Evolutionary conservation across 2,329 filamentous ascomycete species (phyloP).

Genomic region (Fusarium mangiferae): DNA sequence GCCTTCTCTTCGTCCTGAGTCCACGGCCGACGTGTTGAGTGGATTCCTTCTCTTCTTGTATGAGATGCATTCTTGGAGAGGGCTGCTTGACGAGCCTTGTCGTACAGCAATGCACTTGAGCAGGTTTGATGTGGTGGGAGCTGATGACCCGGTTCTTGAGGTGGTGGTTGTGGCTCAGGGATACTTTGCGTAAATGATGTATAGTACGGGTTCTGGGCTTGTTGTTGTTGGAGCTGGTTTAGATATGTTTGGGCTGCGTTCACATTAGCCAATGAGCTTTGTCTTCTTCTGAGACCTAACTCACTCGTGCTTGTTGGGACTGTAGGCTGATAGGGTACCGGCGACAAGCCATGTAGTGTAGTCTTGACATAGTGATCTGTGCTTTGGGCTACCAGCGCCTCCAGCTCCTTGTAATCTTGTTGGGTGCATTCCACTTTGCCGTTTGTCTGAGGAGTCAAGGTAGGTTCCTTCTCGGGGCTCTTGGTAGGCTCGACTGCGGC

Average conservation of each 20-base stretch:
- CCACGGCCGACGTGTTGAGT: slow-evolving; percentile 81
- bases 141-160: slow-evolving; percentile 48
- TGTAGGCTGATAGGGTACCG: slow-evolving; percentile 55
- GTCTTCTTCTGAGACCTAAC: slow-evolving; percentile 1
- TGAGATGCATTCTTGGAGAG: slow-evolving; percentile 66
- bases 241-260: slow-evolving; percentile 52
- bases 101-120: slow-evolving; percentile 66
- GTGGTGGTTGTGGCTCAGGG: slow-evolving; percentile 49
- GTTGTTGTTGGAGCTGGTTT: slow-evolving; percentile 52
- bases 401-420: slow-evolving; percentile 55
- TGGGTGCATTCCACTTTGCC: slow-evolving; percentile 48
- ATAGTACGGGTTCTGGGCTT: slow-evolving; percentile 51
- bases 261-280: slow-evolving; percentile 42
- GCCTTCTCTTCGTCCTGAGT: slow-evolving; percentile 90
- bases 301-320: slow-evolving; percentile 54
- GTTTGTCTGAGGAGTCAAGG: slow-evolving; percentile 41
- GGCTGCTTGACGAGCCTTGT: slow-evolving; percentile 68
- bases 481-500: slow-evolving; percentile 34
- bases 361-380: slow-evolving; percentile 58
- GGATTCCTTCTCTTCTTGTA: slow-evolving; percentile 65
- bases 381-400: slow-evolving; percentile 57
- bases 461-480: slow-evolving; percentile 40
- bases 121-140: slow-evolving; percentile 67
- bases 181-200: slow-evolving; percentile 48
- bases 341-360: slow-evolving; percentile 55